A percentile compares a stretch with the other conserved stretches of the same genome.
phyloP scores from a whole-genome alignment of 176 grass and related monocot species.

The Triticum dicoccoides region DNA sequence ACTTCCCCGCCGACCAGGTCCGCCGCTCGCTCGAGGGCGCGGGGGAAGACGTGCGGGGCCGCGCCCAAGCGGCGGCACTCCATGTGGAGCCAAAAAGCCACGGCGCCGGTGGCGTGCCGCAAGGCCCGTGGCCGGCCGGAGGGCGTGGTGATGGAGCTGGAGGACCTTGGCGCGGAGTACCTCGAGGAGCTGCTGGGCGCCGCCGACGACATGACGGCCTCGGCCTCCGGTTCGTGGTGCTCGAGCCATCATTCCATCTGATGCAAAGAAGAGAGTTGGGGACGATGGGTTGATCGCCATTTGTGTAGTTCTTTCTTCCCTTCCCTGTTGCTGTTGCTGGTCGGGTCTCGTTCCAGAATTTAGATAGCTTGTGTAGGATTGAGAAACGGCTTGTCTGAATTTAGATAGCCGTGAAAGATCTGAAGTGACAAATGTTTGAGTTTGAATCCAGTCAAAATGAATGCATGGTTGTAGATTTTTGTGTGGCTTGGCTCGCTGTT shows the following conservation, averaged over 20 bases:
- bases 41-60: neutral
- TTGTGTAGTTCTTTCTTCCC: too few species aligned
- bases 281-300: too few species aligned
- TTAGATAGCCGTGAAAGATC: too few species aligned
- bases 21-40: constrained; percentile 33
- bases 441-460: too few species aligned
- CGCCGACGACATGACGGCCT: neutral
- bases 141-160: neutral
- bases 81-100: neutral
- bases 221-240: neutral
- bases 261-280: too few species aligned
- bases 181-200: neutral
- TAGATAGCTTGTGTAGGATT: too few species aligned
- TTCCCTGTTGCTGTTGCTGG: too few species aligned
- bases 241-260: neutral
- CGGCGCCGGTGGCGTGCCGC: neutral
- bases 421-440: too few species aligned
- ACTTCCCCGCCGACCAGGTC: constrained; percentile 41
- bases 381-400: too few species aligned
- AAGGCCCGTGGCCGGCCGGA: neutral
- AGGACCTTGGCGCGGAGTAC: neutral
- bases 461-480: too few species aligned
- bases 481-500: too few species aligned
- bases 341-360: too few species aligned
- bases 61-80: constrained; percentile 10